Base-by-base conservation (phyloP, 2,329 filamentous ascomycete species). In the Meredithiella fracta region DNA sequence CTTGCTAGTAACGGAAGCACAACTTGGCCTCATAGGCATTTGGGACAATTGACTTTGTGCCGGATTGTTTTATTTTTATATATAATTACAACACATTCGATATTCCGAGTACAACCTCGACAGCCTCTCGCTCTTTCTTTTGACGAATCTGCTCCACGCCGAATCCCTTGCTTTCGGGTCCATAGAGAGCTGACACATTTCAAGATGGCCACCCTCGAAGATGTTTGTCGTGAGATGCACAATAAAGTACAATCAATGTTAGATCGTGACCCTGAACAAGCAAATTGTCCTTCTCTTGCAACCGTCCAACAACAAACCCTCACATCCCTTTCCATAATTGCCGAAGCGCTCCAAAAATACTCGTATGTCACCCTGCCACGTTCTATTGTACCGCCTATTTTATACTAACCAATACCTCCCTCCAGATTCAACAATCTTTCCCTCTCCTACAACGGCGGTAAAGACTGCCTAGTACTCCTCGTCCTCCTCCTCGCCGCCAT, bases 381-480 rank as follows among this genome's bases (percentile, higher is more conserved):
- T 40, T 51, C 31, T 53, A 47, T 54, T 47, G 26, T 42, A 29
- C 25, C 52, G 20, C 11, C 40, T 20, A n/a, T 22, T 37, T 17
- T 7, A 7, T 4, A n/a, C 23, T 37, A 23, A 52, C 34, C 8
- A 37, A 53, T n/a, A 42, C 47, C 38, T 37, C 38, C 38, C 20
- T n/a, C 38, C 34, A 53, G 56, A 22, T 60, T 64, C 52, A 15
- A 31, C 17, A n/a, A 49, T 26, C 26, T 55, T 51, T 37, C 31
- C 42, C 47, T 47, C 61, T 94, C 91, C 57, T 98, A 96, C 71
- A 98, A 98, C 64, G 92, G 92, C 65, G 92, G 92, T 59, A 98
- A 98, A 69, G 92, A 59, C 53, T 59, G 57, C 64, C 83, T 97
- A 17, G 90, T 97, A 54, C 80, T 97, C 17, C 76, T 97, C 5